phyloP scores from a whole-genome alignment of 2,329 filamentous ascomycete genomes.

The Ophiostoma novo-ulmi region DNA sequence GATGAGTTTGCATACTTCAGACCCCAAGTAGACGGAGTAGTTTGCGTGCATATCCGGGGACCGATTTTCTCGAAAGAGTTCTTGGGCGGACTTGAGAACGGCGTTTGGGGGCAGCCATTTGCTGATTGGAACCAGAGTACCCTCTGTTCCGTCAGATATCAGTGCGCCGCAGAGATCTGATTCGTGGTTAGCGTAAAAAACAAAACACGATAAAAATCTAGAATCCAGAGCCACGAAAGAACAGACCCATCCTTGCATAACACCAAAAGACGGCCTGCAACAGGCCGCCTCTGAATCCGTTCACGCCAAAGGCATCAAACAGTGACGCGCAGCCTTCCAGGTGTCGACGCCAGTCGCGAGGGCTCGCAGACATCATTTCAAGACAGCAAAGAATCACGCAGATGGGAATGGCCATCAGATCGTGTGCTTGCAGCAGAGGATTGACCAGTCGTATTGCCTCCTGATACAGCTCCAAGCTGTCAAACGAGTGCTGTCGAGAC shows the following conservation, averaged over 20 bases:
- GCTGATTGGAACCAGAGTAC: no score
- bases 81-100: no score
- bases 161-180: no score
- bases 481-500: conserved; percentile 31
- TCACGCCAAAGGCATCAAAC: conserved; percentile 49
- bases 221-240: conserved; percentile 33
- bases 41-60: no score
- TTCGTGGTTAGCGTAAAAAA: no score
- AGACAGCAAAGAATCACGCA: conserved; percentile 39
- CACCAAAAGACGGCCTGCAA: conserved; percentile 55
- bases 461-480: conserved; percentile 50
- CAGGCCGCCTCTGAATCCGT: conserved; percentile 49
- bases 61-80: not conserved
- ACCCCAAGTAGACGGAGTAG: conserved; percentile 24
- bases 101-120: no score
- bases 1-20: conserved; percentile 33
- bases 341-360: conserved; percentile 50
- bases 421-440: conserved; percentile 37
- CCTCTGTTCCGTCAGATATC: no score
- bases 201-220: no score
- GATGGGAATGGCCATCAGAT: conserved; percentile 37
- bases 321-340: conserved; percentile 54
- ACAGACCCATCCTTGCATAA: conserved; percentile 54
- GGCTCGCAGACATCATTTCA: conserved; percentile 42
- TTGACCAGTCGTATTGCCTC: conserved; percentile 40